A percentile compares a stretch with the other conserved stretches of the same genome.
phyloP scores from a whole-genome alignment of 495 filamentous ascomycete species.

The Aspergillus indologenus region DNA sequence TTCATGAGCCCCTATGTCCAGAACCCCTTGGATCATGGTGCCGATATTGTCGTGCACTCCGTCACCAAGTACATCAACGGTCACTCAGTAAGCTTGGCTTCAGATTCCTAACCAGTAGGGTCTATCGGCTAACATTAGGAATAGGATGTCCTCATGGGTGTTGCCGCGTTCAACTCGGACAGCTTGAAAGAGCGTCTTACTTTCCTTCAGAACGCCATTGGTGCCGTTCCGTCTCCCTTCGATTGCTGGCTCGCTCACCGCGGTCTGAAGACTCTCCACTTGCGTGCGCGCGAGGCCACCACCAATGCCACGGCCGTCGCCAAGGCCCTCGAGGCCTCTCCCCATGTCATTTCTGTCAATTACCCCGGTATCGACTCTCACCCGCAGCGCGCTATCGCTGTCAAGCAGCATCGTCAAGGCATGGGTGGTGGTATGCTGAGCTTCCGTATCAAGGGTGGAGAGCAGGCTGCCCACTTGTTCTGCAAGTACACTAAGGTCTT shows the following conservation, averaged over 20 bases:
- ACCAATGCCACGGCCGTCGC: conserved; percentile 80
- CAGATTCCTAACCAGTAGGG: not conserved
- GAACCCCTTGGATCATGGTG: conserved; percentile 91
- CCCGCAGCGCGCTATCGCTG: conserved; percentile 76
- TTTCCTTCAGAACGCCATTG: conserved; percentile 97
- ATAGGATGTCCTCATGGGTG: conserved; percentile 97
- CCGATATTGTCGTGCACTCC: conserved; percentile 96
- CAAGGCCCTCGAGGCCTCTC: conserved; percentile 70
- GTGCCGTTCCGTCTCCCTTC: conserved; percentile 89
- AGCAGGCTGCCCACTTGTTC: conserved; percentile 82
- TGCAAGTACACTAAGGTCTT: conserved; percentile 87
- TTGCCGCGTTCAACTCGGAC: conserved; percentile 90
- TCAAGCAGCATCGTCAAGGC: conserved; percentile 88
- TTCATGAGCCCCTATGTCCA: conserved; percentile 96
- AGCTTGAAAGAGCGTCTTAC: conserved; percentile 69
- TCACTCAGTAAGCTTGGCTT: conserved; percentile 57
- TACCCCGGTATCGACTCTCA: conserved; percentile 91
- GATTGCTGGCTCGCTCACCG: conserved; percentile 99
- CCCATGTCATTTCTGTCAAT: conserved; percentile 82
- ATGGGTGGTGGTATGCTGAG: conserved; percentile 97
- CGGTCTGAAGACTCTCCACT: conserved; percentile 93
- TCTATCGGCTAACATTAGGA: conserved; percentile 18
- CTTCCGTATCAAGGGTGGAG: conserved; percentile 91
- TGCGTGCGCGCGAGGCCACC: conserved; percentile 81
- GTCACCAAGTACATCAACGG: conserved; percentile 99